Evolutionary conservation across 2,329 filamentous ascomycete species (phyloP), one percentile per base, ranked within the genome.

Genomic region (Hirsutella rhossiliensis): DNA sequence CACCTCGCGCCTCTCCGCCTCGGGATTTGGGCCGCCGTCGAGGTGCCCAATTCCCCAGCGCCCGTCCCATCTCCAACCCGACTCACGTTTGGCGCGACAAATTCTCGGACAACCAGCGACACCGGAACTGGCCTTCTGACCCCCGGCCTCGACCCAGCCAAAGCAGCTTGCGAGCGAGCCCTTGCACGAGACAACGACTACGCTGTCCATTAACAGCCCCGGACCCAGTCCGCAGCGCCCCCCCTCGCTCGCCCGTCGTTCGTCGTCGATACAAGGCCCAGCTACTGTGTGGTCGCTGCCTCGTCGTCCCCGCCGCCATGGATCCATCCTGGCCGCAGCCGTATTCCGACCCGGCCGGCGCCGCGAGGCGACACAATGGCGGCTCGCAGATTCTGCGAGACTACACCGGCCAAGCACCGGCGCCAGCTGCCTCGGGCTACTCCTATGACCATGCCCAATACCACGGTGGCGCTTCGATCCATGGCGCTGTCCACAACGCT

Each of bases 371-470:
- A 66, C 82, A 80, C 62, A 80, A 77, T 63, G 71, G 72, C 52
- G 61, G 47, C 50, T 49, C 52, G 46, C 65, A 72, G 50, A 66
- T 69, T 53, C 63, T 70, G 48, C 62, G 67, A 56, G 67, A 75
- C 54, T 73, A 73, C 59, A 58, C 67, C 39, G 54, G 52, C 41
- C 57, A 56, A 43, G 62, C 64, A 46, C 61, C 62, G 48, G 48
- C 52, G 20, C 41, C 53, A 48, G 47, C 53, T 46, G 42, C 57
- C 50, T 46, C 57, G 20, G 43, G 34, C 41, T 54, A 49, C 51
- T 72, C 71, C 58, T 84, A 78, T 64, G 78, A 79, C 53, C 84
- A 84, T 62, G 79, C 84, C 53, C 72, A 79, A 56, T 84, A 82
- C 60, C 78, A 80, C 59, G 64, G 55, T 48, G 56, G 55, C 45